These are phyloP conservation scores for Penicillium argentinense DNA, from an alignment of 495 filamentous ascomycete genomes.

Conservation along the genomic window DNA sequence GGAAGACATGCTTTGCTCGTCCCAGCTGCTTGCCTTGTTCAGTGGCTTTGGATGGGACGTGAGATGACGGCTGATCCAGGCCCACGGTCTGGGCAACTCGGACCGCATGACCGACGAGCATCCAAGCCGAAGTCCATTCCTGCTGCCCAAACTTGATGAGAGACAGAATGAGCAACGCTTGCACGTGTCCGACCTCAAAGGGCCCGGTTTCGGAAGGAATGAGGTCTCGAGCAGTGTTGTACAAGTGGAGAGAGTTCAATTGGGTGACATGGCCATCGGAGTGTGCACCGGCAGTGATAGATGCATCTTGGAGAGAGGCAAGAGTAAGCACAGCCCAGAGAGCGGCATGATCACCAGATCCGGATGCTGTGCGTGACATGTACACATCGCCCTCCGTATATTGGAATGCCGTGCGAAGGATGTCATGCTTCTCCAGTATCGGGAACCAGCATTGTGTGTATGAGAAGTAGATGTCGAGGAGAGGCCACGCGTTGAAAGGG, in stretches of 20 bases:
- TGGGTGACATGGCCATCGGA: conserved; percentile 14
- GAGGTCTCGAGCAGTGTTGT: conserved; percentile 52
- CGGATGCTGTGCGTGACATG: conserved; percentile 24
- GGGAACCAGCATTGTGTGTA: conserved; percentile 76
- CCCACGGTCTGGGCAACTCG: conserved; percentile 52
- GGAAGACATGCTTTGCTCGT: conserved; percentile 51
- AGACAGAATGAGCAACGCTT: conserved; percentile 61
- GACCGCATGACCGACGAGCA: conserved; percentile 61
- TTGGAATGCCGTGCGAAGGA: conserved; percentile 51
- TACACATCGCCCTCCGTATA: conserved; percentile 41
- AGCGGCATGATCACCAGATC: conserved; percentile 57
- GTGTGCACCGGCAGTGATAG: conserved; percentile 38
- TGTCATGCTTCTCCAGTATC: conserved; percentile 67
- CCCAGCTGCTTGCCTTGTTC: conserved; percentile 25
- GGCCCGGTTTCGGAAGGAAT: conserved; percentile 55
- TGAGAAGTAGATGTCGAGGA: conserved; percentile 72
- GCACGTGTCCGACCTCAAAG: conserved; percentile 59
- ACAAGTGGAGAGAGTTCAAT: conserved; percentile 40
- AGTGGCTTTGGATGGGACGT: conserved; percentile 4
- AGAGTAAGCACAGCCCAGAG: conserved; percentile 62
- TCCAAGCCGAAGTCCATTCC: conserved; percentile 54
- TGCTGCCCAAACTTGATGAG: conserved; percentile 58
- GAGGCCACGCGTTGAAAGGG: conserved; percentile 50
- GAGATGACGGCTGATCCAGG: conserved; percentile 26
- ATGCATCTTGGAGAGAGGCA: conserved; percentile 48